Evolutionary conservation across 306 rosid genomes (phyloP), one percentile per base, ranked within the genome.

Genomic region (Quercus cerris): DNA sequence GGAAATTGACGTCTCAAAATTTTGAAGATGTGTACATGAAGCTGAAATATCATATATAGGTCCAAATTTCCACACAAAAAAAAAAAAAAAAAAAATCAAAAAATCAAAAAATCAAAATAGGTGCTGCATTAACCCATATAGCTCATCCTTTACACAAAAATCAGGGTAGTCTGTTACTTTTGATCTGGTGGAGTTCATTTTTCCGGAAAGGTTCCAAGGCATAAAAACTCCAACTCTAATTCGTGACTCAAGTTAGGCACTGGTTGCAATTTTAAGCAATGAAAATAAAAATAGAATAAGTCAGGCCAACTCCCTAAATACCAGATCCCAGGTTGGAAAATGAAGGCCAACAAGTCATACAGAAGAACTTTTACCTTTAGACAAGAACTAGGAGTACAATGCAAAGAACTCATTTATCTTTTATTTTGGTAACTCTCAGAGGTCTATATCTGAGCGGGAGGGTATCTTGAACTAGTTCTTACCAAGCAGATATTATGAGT

Each of bases 1-100:
- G 81, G 71, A 83, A 70, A 78, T 35, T 69, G 67, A 81, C 27
- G 13, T 83, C 73, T 73, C 75, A 72, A 82, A 71, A 57, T 19
- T 70, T 27, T 74, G 69, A 70, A 57, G 51, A 33, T 28, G 49
- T 3, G 18, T 55, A 51, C 1, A 31, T 33, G 49, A 3, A 35
- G 52, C 27, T 51, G 38, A 56, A 81, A 19, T 59, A 69, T 70
- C 55, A 61, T 25, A 77, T 63, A 66, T 76, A 74, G 38, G 70
- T 19, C 56, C 49, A 17, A 30, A 30, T 28, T 64, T 64, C 46
- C 33, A 30, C 33, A 30, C 31, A 3, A 5, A 33, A 17, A 17
- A 58, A 6, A 5, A 30, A 13, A 15, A 28, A 11, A 17, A 17
- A n/a, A n/a, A n/a, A n/a, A n/a, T n/a, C n/a, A n/a, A n/a, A n/a